These are phyloP conservation scores for Penicillium bialowiezense DNA, from an alignment of 495 filamentous ascomycete genomes.

Conservation along the genomic window DNA sequence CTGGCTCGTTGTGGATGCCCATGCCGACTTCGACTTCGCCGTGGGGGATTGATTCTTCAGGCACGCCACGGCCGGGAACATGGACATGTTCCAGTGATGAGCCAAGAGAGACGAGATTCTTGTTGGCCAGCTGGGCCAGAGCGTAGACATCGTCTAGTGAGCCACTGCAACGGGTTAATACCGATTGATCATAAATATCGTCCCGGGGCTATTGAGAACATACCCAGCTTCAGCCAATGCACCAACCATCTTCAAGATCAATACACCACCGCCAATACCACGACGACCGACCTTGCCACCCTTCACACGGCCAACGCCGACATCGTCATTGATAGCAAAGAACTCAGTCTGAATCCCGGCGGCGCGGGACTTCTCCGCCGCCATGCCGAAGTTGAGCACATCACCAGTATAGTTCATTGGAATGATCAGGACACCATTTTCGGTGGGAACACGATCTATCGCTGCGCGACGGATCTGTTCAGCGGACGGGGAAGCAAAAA, in stretches of 20 bases:
- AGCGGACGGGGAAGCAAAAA: slow-evolving; percentile 86
- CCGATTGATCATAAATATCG: not conserved
- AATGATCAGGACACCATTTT: slow-evolving; percentile 70
- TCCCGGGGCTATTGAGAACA: not conserved
- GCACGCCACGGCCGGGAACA: slow-evolving; percentile 69
- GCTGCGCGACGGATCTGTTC: slow-evolving; percentile 82
- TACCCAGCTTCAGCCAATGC: slow-evolving; percentile 75
- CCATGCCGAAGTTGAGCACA: slow-evolving; percentile 93
- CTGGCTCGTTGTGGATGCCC: slow-evolving; percentile 97
- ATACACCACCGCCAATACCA: slow-evolving; percentile 86
- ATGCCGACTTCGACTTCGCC: slow-evolving; percentile 93
- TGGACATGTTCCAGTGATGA: slow-evolving; percentile 87
- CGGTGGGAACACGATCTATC: slow-evolving; percentile 64
- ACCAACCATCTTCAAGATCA: slow-evolving; percentile 86
- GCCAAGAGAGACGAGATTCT: slow-evolving; percentile 83
- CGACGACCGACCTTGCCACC: slow-evolving; percentile 88
- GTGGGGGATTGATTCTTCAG: slow-evolving; percentile 54
- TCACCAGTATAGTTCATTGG: slow-evolving; percentile 73
- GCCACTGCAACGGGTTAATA: slow-evolving; percentile 20
- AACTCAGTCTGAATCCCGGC: slow-evolving; percentile 80
- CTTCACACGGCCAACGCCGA: slow-evolving; percentile 78
- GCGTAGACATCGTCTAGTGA: slow-evolving; percentile 64
- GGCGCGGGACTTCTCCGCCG: slow-evolving; percentile 86
- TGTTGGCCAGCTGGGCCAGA: slow-evolving; percentile 67
- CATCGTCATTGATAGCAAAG: slow-evolving; percentile 94